Evolutionary conservation across 371 early-diverging fungal genomes (phyloP).

Genomic region (Smittium mucronatum): DNA sequence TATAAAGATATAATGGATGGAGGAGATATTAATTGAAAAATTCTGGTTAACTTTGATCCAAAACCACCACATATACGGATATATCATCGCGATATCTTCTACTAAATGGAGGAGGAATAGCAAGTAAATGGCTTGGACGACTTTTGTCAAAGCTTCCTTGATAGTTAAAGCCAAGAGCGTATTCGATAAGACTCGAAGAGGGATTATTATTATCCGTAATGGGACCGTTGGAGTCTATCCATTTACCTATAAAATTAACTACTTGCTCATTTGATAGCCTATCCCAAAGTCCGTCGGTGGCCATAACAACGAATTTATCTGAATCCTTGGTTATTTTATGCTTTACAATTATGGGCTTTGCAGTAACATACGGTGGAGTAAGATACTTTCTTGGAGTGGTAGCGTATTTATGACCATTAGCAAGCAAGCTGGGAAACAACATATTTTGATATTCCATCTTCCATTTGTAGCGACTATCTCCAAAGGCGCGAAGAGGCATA

Average conservation of each 20-base stretch:
- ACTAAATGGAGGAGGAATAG: constrained; percentile 42
- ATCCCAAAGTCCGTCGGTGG: constrained; percentile 92
- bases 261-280: constrained; percentile 59
- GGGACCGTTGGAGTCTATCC: constrained; percentile 27
- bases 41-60: too few relatives aligned
- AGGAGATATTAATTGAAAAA: too few relatives aligned
- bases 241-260: constrained; percentile 42
- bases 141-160: constrained; percentile 35
- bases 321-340: constrained; percentile 42
- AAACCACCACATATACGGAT: constrained; percentile 74
- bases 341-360: constrained; percentile 66
- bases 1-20: too few relatives aligned
- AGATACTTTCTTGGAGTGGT: constrained; percentile 47
- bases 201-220: constrained; percentile 38
- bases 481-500: constrained; percentile 65
- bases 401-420: constrained; percentile 30
- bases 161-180: constrained; percentile 40
- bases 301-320: constrained; percentile 75
- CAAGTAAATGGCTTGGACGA: constrained; percentile 32
- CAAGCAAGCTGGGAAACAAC: constrained; percentile 33
- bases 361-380: constrained; percentile 90
- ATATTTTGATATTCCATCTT: constrained; percentile 47
- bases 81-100: constrained; percentile 88
- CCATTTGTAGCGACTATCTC: constrained; percentile 73
- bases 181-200: constrained; percentile 73